Evolutionary conservation across 177 flowering plant genomes (phyloP), one percentile per base, ranked within the genome.

Genomic region (Vitis hybrid): DNA sequence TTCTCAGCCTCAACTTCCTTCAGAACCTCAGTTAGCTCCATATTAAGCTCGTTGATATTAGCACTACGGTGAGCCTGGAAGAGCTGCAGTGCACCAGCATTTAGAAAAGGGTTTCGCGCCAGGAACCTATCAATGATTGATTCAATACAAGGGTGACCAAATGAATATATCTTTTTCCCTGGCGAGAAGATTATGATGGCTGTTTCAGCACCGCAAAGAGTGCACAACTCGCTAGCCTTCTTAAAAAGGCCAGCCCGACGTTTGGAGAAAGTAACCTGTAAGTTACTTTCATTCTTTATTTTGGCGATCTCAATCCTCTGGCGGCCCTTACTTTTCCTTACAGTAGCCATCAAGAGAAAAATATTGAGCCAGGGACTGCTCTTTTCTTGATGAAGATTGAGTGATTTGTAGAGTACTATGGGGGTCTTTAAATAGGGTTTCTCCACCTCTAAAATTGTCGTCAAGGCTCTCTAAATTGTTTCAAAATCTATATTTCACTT

Each of bases 161-260:
- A 79, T 15, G 79, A 79, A 26, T 72, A 79, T 14, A 60, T 72
- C 64, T 79, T 79, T 3, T 60, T 59, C 2, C 72, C 75, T 3
- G 82, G 82, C 0, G 82, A 75, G 72, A 79, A 79, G 0, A 76
- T 72, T 2, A 79, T 12, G 0, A 79, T 50, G 13, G 67, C 74
- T 15, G 72, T 23, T 18, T 79, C 77, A 10, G 67, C 77, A 32
- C 79, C 79, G 52, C 77, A 79, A 2, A 79, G 70, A 17, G 79
- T 76, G 72, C 70, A 66, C n/a, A 79, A 74, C 59, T 79, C 82
- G 50, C 79, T 75, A 2, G 82, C 82, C 23, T 79, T 79, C 60
- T 76, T 79, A 56, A 79, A 79, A 15, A 79, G 69, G n/a, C 82
- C 82, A 1, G 75, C 23, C 26, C 75, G 48, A 7, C 82, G 74